phyloP scores from a whole-genome alignment of 2,329 filamentous ascomycete genomes.

The Xylaria arbuscula region DNA sequence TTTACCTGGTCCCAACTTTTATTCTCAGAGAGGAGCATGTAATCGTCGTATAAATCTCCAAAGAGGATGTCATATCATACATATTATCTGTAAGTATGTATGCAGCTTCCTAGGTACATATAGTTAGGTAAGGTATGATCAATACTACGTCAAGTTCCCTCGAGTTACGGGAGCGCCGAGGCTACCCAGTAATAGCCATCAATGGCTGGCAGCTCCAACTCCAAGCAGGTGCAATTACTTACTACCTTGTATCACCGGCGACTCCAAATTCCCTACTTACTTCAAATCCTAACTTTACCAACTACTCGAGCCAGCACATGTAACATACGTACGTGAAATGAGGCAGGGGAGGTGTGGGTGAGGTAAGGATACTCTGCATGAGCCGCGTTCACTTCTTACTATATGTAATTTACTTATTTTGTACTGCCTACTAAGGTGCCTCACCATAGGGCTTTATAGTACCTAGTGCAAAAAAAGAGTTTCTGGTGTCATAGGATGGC shows the following conservation, averaged over 20 bases:
- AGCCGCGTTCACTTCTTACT: not conserved
- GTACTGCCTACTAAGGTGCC: too few relatives aligned
- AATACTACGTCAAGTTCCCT: not conserved
- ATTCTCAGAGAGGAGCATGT: not conserved
- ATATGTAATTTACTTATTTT: not conserved
- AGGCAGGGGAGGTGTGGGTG: too few relatives aligned
- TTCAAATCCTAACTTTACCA: not conserved
- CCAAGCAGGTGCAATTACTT: not conserved
- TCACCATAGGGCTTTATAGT: too few relatives aligned
- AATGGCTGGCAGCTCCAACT: not conserved
- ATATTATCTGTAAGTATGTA: not conserved
- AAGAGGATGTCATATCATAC: not conserved
- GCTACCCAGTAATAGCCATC: not conserved
- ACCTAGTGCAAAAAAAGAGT: too few relatives aligned
- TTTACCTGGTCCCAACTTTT: not conserved
- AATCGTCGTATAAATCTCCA: not conserved
- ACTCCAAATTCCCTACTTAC: not conserved
- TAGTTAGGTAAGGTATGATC: constrained; percentile 4
- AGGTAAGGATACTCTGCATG: too few relatives aligned
- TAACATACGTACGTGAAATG: too few relatives aligned
- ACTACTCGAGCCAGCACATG: not conserved
- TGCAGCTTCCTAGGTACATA: too few relatives aligned
- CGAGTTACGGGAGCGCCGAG: not conserved
- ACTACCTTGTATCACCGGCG: not conserved
- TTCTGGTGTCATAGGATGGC: too few relatives aligned